Evolutionary conservation across 306 rosid species (phyloP).

Genomic region (Comarum palustre): DNA sequence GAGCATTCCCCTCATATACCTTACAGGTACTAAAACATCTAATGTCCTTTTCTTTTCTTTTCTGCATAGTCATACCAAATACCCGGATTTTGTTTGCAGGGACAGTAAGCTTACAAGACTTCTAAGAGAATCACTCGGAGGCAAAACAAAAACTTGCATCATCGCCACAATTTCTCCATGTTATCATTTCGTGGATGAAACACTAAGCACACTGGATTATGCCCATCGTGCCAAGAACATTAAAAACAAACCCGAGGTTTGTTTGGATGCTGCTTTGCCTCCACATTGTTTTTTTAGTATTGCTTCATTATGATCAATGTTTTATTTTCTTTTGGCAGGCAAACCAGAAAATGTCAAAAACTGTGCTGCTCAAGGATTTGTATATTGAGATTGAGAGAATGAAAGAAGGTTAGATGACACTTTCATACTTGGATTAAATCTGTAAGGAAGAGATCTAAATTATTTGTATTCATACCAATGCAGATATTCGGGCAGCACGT

Average conservation of each 20-base stretch:
- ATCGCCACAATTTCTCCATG: constrained; percentile 93
- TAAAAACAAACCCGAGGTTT: constrained; percentile 93
- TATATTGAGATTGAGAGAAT: constrained; percentile 79
- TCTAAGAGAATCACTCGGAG: constrained; percentile 90
- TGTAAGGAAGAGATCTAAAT: constrained; percentile 14
- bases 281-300: constrained; percentile 4
- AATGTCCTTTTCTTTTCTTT: neutral
- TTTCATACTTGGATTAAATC: constrained; percentile 10
- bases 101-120: constrained; percentile 95
- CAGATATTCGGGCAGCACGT: constrained; percentile 93
- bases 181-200: constrained; percentile 75
- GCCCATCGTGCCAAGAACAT: constrained; percentile 93
- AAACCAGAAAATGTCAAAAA: constrained; percentile 86
- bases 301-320: constrained; percentile 14
- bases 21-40: constrained; percentile 57
- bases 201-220: constrained; percentile 88
- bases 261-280: constrained; percentile 22
- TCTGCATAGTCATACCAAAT: neutral
- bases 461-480: constrained; percentile 20
- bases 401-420: constrained; percentile 68
- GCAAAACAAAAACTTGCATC: constrained; percentile 95
- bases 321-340: constrained; percentile 44
- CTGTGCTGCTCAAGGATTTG: constrained; percentile 83
- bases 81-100: constrained; percentile 37
- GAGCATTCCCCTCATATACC: constrained; percentile 93